These are phyloP conservation scores for Albatrellus ellisii DNA, from an alignment of 768 basidiomycete genomes.

Conservation along the genomic window DNA sequence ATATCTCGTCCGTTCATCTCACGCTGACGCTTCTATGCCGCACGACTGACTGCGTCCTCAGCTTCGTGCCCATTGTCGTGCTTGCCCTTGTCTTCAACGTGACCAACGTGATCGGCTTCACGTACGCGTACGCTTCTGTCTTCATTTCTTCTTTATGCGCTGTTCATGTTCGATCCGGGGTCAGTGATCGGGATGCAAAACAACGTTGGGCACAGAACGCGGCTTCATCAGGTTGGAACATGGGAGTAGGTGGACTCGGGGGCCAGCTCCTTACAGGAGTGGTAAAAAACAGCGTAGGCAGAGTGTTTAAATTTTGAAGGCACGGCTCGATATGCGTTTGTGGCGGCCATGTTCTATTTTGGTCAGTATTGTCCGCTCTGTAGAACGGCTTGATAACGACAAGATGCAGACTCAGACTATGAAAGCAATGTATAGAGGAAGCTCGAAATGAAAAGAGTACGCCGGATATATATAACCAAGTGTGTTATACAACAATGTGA, in stretches of 20 bases:
- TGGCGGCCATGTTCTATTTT: not conserved
- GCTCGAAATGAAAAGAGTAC: constrained; percentile 6
- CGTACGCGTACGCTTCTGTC: constrained; percentile 59
- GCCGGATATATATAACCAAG: constrained; percentile 1
- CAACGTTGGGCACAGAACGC: constrained; percentile 76
- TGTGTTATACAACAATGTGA: constrained; percentile 9
- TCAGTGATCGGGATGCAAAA: constrained; percentile 85
- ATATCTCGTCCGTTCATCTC: constrained; percentile 52
- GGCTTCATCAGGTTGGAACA: constrained; percentile 53
- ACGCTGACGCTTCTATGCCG: too few relatives aligned
- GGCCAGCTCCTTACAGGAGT: constrained; percentile 75
- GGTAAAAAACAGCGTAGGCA: constrained; percentile 70
- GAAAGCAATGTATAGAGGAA: constrained; percentile 2
- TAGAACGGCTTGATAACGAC: constrained; percentile 13
- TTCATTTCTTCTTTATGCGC: not conserved
- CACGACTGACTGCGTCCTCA: constrained; percentile 4
- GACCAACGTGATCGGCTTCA: constrained; percentile 93
- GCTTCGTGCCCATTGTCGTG: constrained; percentile 84
- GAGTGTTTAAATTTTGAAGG: constrained; percentile 44
- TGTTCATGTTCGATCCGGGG: not conserved
- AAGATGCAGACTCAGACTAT: not conserved
- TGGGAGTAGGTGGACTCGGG: constrained; percentile 71
- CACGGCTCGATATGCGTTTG: not conserved
- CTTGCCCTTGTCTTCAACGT: constrained; percentile 94
- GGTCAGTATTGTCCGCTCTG: constrained; percentile 16